phyloP scores from a whole-genome alignment of 805 yeast genomes.

The Blastobotrys attinorum region DNA sequence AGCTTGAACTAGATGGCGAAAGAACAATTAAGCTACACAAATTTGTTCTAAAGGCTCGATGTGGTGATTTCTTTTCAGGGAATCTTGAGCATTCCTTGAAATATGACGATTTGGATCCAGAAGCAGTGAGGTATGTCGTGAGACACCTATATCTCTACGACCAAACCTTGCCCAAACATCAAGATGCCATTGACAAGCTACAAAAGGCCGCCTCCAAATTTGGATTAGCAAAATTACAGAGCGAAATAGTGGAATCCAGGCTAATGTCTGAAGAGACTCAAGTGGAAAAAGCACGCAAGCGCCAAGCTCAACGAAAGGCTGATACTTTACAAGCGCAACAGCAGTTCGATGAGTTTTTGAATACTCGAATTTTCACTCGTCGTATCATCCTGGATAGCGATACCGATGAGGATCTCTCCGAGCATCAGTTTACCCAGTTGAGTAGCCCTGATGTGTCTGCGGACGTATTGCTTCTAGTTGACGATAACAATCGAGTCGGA shows the following conservation, averaged over 20 bases:
- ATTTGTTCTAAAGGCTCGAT: slow-evolving; percentile 20
- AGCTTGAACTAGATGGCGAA: slow-evolving; percentile 9
- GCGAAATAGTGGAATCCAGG: slow-evolving; percentile 25
- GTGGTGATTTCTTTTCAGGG: slow-evolving; percentile 27
- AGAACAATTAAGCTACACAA: slow-evolving; percentile 16
- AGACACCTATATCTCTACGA: slow-evolving; percentile 34
- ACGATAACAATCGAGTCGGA: slow-evolving; percentile 19
- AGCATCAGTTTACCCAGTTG: slow-evolving; percentile 2
- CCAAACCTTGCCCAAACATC: slow-evolving; percentile 30
- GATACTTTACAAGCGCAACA: slow-evolving; percentile 25
- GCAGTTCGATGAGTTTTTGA: slow-evolving; percentile 25
- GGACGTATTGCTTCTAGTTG: slow-evolving; percentile 9
- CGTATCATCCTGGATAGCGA: neutral
- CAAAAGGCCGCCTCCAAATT: slow-evolving; percentile 29
- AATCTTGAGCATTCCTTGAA: slow-evolving; percentile 24
- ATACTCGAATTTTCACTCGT: neutral
- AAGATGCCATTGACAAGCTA: slow-evolving; percentile 18
- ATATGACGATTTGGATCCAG: slow-evolving; percentile 21
- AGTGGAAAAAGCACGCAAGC: slow-evolving; percentile 9
- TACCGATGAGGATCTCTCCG: neutral
- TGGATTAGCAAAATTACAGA: slow-evolving; percentile 32
- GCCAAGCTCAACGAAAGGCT: slow-evolving; percentile 27
- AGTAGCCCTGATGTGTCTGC: neutral
- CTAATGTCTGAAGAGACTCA: slow-evolving; percentile 19
- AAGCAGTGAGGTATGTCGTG: slow-evolving; percentile 23